Conservation (phyloP, 2,329 filamentous ascomycete genomes). For the Thyridium curvatum region DNA sequence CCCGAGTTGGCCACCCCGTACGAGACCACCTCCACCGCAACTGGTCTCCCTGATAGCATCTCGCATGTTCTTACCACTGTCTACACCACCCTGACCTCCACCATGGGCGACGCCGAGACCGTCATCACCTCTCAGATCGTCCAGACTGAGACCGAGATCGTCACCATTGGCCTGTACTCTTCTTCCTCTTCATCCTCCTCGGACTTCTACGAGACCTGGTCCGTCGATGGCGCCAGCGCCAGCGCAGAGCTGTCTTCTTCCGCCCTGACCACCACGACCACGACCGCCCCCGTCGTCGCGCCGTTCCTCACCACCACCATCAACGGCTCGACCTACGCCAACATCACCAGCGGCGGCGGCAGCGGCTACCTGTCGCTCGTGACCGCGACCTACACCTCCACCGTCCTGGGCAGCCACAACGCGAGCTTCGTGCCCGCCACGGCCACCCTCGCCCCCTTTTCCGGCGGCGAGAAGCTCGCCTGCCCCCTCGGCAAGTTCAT, state of each 20-base stretch:
- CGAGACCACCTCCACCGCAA: constrained; percentile 1
- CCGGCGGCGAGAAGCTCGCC: too few relatives aligned
- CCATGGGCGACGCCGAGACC: background rate
- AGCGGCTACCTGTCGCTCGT: background rate
- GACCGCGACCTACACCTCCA: too few relatives aligned
- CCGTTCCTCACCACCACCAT: constrained; percentile 5
- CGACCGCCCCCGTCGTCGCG: background rate
- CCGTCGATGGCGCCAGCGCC: too few relatives aligned
- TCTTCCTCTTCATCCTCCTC: constrained; percentile 4
- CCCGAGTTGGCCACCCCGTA: background rate
- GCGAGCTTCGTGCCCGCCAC: too few relatives aligned
- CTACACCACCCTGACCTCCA: constrained; percentile 1
- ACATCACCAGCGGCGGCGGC: constrained; percentile 3
- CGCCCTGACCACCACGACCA: background rate
- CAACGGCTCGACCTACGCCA: constrained; percentile 13
- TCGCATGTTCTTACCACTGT: too few relatives aligned
- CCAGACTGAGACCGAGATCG: background rate
- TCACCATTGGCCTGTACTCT: constrained; percentile 1
- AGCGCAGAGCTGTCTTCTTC: background rate
- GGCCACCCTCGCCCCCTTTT: too few relatives aligned
- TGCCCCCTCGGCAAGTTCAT: too few relatives aligned
- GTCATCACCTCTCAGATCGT: background rate
- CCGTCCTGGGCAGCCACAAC: too few relatives aligned
- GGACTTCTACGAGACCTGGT: background rate
- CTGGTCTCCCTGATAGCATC: too few relatives aligned